Base-by-base conservation (phyloP, 306 rosid species). In the Crotalaria pallida region DNA sequence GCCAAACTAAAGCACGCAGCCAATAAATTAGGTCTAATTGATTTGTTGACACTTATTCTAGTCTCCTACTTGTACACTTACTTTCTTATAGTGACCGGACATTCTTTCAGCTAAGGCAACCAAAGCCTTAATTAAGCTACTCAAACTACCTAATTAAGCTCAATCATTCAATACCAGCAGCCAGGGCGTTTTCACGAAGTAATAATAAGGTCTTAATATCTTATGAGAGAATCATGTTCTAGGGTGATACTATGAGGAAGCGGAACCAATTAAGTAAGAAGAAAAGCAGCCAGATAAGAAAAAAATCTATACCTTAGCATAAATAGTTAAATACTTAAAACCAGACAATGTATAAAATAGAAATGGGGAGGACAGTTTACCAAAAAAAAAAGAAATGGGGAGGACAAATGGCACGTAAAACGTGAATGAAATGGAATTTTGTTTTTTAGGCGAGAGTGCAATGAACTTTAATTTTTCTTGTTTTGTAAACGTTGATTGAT, bases 11-110 rank as follows among this genome's bases (percentile, higher is more conserved):
- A 76, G 68, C 79, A 63, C 7, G 41, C 61, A 59, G 11, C 57
- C 9, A 47, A 47, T 27, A 24, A 75, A 61, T 43, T 68, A 62
- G 40, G 74, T 44, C 70, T 41, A 47, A 55, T 72, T 57, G 33
- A 78, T 48, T 71, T 61, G 77, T 80, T 58, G 75, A 71, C 81
- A 71, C 70, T 48, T 10, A 72, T 71, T 80, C 75, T 64, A 64
- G 77, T 47, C 81, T 64, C 60, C 61, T 49, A 53, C 67, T 23
- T 64, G 17, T 61, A 52, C 29, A 43, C 29, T 64, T 62, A 23
- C 72, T 53, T 74, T 52, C 36, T 64, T 58, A 19, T 45, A 51
- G 58, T 59, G 45, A 58, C 48, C 23, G 15, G 67, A 71, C 67
- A 29, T 71, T 44, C 40, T 55, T 58, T 58, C 34, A 19, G 45